Percentiles rank a stretch among this genome's conserved stretches.
These are phyloP conservation scores for Saturnispora sanitii DNA, from an alignment of 805 yeast species.

Conservation along the genomic window DNA sequence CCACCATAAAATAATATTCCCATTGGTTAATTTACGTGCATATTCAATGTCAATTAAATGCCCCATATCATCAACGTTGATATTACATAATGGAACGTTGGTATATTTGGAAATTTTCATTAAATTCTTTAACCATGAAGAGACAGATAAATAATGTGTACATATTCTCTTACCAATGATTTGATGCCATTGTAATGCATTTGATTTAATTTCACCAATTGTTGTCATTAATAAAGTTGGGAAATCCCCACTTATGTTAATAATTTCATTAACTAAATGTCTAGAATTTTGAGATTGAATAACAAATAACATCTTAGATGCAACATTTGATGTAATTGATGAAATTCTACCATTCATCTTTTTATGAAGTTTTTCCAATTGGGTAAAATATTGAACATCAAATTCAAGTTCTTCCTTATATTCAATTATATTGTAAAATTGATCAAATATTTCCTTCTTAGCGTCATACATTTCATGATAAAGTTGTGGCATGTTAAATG, in stretches of 20 bases:
- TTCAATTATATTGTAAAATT: constrained; percentile 37
- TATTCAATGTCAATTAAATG: constrained; percentile 78
- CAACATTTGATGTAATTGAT: constrained; percentile 53
- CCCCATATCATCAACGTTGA: constrained; percentile 67
- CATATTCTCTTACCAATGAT: constrained; percentile 53
- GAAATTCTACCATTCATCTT: constrained; percentile 45
- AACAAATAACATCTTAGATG: constrained; percentile 53
- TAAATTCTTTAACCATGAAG: constrained; percentile 62
- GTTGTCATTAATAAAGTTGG: constrained; percentile 59
- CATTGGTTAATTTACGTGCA: constrained; percentile 61
- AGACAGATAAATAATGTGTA: constrained; percentile 62
- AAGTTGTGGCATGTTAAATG: constrained; percentile 41
- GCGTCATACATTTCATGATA: constrained; percentile 44
- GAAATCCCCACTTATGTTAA: constrained; percentile 41
- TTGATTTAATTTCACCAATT: constrained; percentile 48
- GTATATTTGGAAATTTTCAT: constrained; percentile 59
- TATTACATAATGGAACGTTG: constrained; percentile 78
- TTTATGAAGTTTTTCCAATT: constrained; percentile 44
- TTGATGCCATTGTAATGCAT: constrained; percentile 77
- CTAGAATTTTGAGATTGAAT: constrained; percentile 61
- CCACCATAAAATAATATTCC: constrained; percentile 87
- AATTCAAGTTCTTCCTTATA: constrained; percentile 46
- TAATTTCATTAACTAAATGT: constrained; percentile 33
- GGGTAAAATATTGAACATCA: constrained; percentile 45
- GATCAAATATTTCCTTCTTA: constrained; percentile 37